A percentile compares a stretch with the other conserved stretches of the same genome.
These are phyloP conservation scores for Xylariaceae sp. DNA, from an alignment of 2,329 filamentous ascomycete genomes.

Conservation along the genomic window DNA sequence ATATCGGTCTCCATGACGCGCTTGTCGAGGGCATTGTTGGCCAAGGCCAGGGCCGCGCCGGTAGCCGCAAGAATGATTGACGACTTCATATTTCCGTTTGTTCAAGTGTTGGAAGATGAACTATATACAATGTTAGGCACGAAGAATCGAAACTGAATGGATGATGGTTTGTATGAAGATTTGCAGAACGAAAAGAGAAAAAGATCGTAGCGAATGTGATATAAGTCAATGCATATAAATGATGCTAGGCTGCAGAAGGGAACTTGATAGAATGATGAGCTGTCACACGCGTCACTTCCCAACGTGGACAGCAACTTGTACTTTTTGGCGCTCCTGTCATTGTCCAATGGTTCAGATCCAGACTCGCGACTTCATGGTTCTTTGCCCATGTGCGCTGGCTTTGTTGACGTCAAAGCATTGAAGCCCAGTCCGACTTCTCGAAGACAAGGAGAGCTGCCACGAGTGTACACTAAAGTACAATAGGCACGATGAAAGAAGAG, in stretches of 20 bases:
- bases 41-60: constrained; percentile 33
- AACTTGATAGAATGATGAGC: not conserved
- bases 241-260: not conserved
- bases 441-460: too few relatives aligned
- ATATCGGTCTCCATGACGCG: constrained; percentile 32
- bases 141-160: not conserved
- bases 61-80: constrained; percentile 34
- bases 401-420: constrained; percentile 1
- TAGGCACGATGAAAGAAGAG: not conserved
- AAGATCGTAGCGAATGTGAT: constrained; percentile 13
- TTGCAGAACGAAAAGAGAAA: constrained; percentile 8
- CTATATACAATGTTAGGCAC: constrained; percentile 13
- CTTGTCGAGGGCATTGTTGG: constrained; percentile 31
- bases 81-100: constrained; percentile 36
- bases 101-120: constrained; percentile 10
- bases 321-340: constrained; percentile 1
- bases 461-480: not conserved
- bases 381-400: constrained; percentile 6
- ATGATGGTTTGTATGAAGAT: not conserved
- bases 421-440: not conserved
- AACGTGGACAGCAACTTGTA: constrained; percentile 6
- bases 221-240: constrained; percentile 6
- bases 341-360: not conserved
- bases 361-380: not conserved
- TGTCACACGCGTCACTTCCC: not conserved